Evolutionary conservation across 495 filamentous ascomycete species (phyloP).

Genomic region (Cairneyella variabilis): DNA sequence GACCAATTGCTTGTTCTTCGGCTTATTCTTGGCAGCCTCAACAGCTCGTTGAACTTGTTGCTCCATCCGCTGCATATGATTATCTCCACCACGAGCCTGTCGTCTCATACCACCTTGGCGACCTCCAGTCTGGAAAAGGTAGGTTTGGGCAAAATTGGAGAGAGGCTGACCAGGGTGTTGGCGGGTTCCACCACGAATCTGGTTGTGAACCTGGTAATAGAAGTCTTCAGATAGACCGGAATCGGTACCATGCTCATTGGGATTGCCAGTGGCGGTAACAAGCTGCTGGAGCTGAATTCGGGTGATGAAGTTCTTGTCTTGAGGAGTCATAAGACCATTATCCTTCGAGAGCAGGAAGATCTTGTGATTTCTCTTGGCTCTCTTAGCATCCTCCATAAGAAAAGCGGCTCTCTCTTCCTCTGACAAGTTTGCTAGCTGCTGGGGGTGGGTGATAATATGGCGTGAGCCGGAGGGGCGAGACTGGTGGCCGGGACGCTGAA

Average conservation of each 20-base stretch:
- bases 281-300: constrained; percentile 96
- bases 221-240: constrained; percentile 86
- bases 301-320: constrained; percentile 99
- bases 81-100: constrained; percentile 77
- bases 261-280: constrained; percentile 83
- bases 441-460: constrained; percentile 56
- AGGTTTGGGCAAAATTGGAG: constrained; percentile 96
- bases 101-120: constrained; percentile 68
- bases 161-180: constrained; percentile 87
- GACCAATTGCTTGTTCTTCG: constrained; percentile 97
- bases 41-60: constrained; percentile 97
- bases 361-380: constrained; percentile 97
- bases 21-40: constrained; percentile 92
- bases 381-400: constrained; percentile 85
- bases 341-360: constrained; percentile 90
- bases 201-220: constrained; percentile 95
- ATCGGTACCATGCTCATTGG: constrained; percentile 74
- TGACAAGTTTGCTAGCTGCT: constrained; percentile 73
- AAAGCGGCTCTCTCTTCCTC: constrained; percentile 75
- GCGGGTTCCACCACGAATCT: constrained; percentile 82
- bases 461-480: constrained; percentile 22
- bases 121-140: constrained; percentile 87
- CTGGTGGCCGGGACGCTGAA: constrained; percentile 36
- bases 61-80: constrained; percentile 98
- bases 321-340: constrained; percentile 97